Evolutionary conservation across 2,329 filamentous ascomycete genomes (phyloP), one percentile per base, ranked within the genome.

Genomic region (Rugonectria rugulosa): DNA sequence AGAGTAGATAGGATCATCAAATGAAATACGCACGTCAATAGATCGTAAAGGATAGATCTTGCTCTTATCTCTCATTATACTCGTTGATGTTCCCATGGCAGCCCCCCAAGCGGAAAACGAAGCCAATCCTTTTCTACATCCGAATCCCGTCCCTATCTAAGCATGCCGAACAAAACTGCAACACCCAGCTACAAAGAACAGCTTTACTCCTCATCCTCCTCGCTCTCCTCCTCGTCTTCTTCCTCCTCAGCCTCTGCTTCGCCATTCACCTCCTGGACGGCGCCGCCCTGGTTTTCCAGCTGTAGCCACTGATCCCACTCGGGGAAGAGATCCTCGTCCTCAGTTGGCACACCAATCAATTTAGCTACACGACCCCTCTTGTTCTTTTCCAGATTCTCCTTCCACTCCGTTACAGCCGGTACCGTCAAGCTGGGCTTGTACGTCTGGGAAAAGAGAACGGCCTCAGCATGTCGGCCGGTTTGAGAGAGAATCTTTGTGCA

Each of bases 271-370:
- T 57, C 63, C 19, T 45, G 44, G 5, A 49, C 71, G 56, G 75
- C 70, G 4, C 79, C 81, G 3, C 90, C 89, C 66, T 92, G 88
- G 56, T 82, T 84, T 78, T 98, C 95, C 59, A 97, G 72, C 69
- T 84, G 82, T 65, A 98, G 72, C 80, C 91, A 97, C 74, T 95
- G 89, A 5, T 97, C 90, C 95, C 95, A 99, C 69, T 97, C 92
- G 0, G 94, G 94, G 77, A 99, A 99, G 65, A 99, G 82, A 3
- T 96, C 93, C 34, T 89, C 89, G 56, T 92, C 91, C 65, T 90
- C 88, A 0, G 86, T 90, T 0, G 95, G 95, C 0, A 91, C 83
- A 57, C 90, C 94, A 49, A 99, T 84, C 45, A 92, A 81, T 76
- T 94, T 89, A 10, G 90, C 86, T 4, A 98, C 89, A 63, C 95